phyloP scores from a whole-genome alignment of 495 filamentous ascomycete species.

The Acidiella bohemica region DNA sequence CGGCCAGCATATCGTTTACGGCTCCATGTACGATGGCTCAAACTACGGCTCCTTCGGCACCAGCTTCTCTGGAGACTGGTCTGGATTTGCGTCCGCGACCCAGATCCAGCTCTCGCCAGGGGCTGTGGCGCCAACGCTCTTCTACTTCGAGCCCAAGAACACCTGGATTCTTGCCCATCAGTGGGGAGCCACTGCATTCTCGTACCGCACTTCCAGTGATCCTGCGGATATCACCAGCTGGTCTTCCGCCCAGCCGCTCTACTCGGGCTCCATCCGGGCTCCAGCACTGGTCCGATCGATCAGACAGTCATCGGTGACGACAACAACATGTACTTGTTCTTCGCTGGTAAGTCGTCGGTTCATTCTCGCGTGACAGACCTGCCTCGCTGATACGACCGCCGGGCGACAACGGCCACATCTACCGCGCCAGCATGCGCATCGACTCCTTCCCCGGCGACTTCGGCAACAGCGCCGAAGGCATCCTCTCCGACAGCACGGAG shows the following conservation, averaged over 20 bases:
- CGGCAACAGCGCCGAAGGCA: slow-evolving; percentile 33
- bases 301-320: slow-evolving; percentile 47
- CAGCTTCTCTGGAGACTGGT: slow-evolving; percentile 41
- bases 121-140: slow-evolving; percentile 48
- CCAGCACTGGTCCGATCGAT: slow-evolving; percentile 41
- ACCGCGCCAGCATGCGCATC: slow-evolving; percentile 46
- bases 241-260: slow-evolving; percentile 40
- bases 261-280: slow-evolving; percentile 39
- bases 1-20: slow-evolving; percentile 44
- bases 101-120: slow-evolving; percentile 37
- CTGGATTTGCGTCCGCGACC: slow-evolving; percentile 38
- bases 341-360: no score
- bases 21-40: slow-evolving; percentile 28
- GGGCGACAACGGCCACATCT: slow-evolving; percentile 50
- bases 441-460: slow-evolving; percentile 46
- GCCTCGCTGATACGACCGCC: no score
- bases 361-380: no score
- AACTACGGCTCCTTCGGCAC: slow-evolving; percentile 47
- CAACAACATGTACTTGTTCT: slow-evolving; percentile 50
- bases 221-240: slow-evolving; percentile 44
- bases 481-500: slow-evolving; percentile 40
- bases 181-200: slow-evolving; percentile 45
- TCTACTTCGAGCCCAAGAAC: slow-evolving; percentile 47
- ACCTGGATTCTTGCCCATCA: slow-evolving; percentile 50
- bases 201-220: slow-evolving; percentile 44